phyloP scores from a whole-genome alignment of 768 basidiomycete species.

The Hirschioporus abietinus region DNA sequence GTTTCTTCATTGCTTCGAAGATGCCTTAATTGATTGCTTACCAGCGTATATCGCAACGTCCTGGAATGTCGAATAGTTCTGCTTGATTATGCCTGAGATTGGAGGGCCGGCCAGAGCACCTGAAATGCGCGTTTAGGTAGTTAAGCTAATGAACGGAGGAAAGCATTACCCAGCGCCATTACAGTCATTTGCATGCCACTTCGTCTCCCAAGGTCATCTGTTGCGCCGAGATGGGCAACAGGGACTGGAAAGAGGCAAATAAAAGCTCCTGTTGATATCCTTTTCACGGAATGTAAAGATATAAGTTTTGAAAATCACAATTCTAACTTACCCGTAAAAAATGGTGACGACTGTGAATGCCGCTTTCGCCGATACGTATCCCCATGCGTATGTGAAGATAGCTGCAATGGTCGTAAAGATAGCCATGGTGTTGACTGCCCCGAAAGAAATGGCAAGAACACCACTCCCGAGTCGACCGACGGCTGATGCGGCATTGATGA shows the following conservation, averaged over 20 bases:
- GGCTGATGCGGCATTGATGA: neutral
- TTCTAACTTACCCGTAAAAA: constrained; percentile 52
- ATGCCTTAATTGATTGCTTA: neutral
- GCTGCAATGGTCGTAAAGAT: constrained; percentile 55
- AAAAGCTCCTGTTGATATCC: constrained; percentile 58
- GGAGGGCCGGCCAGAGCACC: neutral
- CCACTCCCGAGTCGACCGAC: neutral
- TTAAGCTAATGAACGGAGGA: neutral
- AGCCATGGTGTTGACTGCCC: constrained; percentile 62
- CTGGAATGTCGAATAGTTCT: neutral
- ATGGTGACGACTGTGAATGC: constrained; percentile 49
- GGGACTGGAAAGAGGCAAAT: constrained; percentile 53
- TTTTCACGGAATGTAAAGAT: constrained; percentile 18
- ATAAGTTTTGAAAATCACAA: neutral
- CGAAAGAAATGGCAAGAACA: constrained; percentile 19
- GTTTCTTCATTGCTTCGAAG: neutral
- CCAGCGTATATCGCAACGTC: neutral
- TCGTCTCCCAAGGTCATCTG: constrained; percentile 57
- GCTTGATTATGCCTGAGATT: neutral
- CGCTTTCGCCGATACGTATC: constrained; percentile 42
- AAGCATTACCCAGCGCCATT: neutral
- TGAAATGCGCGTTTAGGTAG: neutral
- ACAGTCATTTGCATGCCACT: constrained; percentile 38
- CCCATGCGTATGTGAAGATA: constrained; percentile 65
- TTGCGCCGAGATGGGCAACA: constrained; percentile 54